A percentile compares a stretch with the other conserved stretches of the same genome.
These are phyloP conservation scores for Novymonas esmeraldas DNA, from an alignment of 208 protist species.

Conservation along the genomic window DNA sequence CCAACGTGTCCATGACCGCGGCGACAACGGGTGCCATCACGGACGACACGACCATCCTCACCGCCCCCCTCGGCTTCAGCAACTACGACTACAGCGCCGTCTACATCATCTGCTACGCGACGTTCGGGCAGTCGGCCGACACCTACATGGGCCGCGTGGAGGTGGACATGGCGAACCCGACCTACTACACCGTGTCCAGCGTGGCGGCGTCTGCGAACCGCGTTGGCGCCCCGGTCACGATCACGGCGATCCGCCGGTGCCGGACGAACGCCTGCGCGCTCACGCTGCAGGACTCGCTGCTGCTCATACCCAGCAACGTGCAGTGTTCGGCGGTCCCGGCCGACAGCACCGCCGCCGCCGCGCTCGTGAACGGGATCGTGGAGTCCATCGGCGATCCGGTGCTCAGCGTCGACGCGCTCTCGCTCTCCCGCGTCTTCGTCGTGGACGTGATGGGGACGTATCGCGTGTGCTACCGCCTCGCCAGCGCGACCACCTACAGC, in stretches of 20 bases:
- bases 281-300: slow-evolving; percentile 45
- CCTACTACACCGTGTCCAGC: slow-evolving; percentile 80
- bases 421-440: slow-evolving; percentile 60
- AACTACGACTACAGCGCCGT: slow-evolving; percentile 74
- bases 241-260: slow-evolving; percentile 66
- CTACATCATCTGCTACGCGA: slow-evolving; percentile 84
- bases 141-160: slow-evolving; percentile 78
- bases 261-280: slow-evolving; percentile 43
- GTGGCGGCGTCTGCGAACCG: slow-evolving; percentile 41
- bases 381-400: slow-evolving; percentile 42
- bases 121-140: slow-evolving; percentile 25
- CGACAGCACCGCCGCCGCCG: background rate
- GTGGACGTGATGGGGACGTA: slow-evolving; percentile 65
- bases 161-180: slow-evolving; percentile 75
- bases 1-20: slow-evolving; percentile 18
- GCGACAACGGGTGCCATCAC: slow-evolving; percentile 23
- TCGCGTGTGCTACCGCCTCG: slow-evolving; percentile 81
- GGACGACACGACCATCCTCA: slow-evolving; percentile 39
- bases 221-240: slow-evolving; percentile 60
- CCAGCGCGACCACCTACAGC: slow-evolving; percentile 32
- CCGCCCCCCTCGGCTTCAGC: slow-evolving; percentile 61
- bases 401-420: slow-evolving; percentile 26
- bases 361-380: slow-evolving; percentile 18
- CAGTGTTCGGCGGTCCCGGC: slow-evolving; percentile 47
- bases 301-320: slow-evolving; percentile 41